phyloP scores from a whole-genome alignment of 2,329 filamentous ascomycete genomes.

The Fusarium drepaniforme region DNA sequence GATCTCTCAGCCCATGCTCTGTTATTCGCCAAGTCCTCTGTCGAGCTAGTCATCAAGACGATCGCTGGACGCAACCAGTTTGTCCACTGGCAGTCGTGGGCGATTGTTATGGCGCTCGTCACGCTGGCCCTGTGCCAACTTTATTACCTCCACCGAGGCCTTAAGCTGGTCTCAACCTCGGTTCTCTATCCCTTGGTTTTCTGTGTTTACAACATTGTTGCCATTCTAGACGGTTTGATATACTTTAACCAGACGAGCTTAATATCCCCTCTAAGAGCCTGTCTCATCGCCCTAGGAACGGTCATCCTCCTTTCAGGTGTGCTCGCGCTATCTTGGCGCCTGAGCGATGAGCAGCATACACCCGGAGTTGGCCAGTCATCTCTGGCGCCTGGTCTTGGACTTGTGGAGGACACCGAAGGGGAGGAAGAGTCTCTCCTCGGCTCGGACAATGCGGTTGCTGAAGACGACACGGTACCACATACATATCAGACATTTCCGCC shows the following conservation, averaged over 20 bases:
- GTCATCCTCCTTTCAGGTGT: constrained; percentile 88
- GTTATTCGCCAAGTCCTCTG: constrained; percentile 94
- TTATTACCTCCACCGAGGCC: constrained; percentile 93
- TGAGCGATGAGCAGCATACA: constrained; percentile 80
- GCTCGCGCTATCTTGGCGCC: constrained; percentile 90
- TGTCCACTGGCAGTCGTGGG: constrained; percentile 94
- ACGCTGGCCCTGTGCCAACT: constrained; percentile 88
- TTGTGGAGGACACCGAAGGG: constrained; percentile 77
- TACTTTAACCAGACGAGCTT: constrained; percentile 93
- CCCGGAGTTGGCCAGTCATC: constrained; percentile 74
- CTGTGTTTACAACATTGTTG: constrained; percentile 99
- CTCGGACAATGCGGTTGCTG: constrained; percentile 58
- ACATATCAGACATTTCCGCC: constrained; percentile 63
- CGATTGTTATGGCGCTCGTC: constrained; percentile 85
- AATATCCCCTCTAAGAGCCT: constrained; percentile 80
- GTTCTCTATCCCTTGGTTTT: constrained; percentile 97
- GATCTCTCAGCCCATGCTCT: constrained; percentile 94
- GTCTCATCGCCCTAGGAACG: constrained; percentile 88
- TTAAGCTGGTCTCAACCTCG: constrained; percentile 95
- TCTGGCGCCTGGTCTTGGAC: constrained; percentile 84
- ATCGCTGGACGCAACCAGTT: constrained; percentile 93
- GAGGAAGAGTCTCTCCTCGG: constrained; percentile 69
- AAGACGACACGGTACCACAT: constrained; percentile 53
- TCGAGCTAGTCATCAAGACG: constrained; percentile 91
- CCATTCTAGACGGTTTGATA: constrained; percentile 95